phyloP scores from a whole-genome alignment of 371 early-diverging fungal species.

The Globomyces sp. region DNA sequence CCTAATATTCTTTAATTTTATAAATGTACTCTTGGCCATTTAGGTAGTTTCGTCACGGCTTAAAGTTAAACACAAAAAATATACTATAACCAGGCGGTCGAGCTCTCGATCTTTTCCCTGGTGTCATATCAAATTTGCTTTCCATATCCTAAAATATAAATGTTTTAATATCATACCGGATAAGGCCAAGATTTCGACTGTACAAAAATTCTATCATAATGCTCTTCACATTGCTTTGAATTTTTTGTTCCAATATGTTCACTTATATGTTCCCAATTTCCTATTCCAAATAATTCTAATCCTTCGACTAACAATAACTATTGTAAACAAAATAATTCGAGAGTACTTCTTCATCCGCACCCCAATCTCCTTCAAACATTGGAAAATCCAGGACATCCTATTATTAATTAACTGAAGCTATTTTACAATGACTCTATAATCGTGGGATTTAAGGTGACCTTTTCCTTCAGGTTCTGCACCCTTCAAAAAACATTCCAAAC shows the following conservation, averaged over 20 bases:
- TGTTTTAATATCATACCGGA: conserved; percentile 53
- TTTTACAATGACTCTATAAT: conserved; percentile 78
- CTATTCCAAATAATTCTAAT: conserved; percentile 89
- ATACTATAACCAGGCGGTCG: conserved; percentile 22
- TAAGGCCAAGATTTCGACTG: conserved; percentile 73
- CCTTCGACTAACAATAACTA: conserved; percentile 85
- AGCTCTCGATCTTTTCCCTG: conserved; percentile 30
- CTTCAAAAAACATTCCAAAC: conserved; percentile 89
- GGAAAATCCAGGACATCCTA: conserved; percentile 84
- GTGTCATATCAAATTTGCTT: conserved; percentile 48
- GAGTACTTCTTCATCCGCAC: conserved; percentile 88
- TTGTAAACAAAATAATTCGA: too few species aligned
- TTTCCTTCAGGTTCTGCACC: conserved; percentile 72
- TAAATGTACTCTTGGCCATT: conserved; percentile 4
- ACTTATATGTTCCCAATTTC: conserved; percentile 96
- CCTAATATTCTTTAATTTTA: conserved; percentile 32
- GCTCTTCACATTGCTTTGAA: conserved; percentile 83
- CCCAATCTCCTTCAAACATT: conserved; percentile 87
- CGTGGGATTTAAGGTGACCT: conserved; percentile 81
- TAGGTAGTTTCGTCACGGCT: conserved; percentile 7
- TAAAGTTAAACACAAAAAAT: too few species aligned
- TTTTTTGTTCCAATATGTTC: conserved; percentile 91
- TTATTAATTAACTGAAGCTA: neutral
- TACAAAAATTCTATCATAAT: conserved; percentile 87
- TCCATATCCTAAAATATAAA: conserved; percentile 45